Evolutionary conservation across 129 eudicot species (phyloP).

Genomic region (Saposhnikovia divaricata): DNA sequence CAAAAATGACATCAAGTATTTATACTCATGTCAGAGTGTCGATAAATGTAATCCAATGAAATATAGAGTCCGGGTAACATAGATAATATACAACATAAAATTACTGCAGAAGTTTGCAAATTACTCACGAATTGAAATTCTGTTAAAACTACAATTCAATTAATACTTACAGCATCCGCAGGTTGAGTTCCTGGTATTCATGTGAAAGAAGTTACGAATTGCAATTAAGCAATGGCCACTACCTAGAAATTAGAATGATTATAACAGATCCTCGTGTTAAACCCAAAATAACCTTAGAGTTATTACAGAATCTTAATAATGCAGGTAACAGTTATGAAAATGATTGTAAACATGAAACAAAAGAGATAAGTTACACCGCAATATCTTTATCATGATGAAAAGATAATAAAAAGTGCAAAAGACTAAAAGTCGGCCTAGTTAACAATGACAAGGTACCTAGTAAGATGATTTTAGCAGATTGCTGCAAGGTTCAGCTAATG

Average conservation of each 20-base stretch:
- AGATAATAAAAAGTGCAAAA: background rate
- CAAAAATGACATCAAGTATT: background rate
- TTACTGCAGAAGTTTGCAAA: background rate
- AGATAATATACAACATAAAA: background rate
- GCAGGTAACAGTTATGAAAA: slow-evolving; percentile 1
- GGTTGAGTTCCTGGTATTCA: background rate
- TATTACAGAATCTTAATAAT: background rate
- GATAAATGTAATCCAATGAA: background rate
- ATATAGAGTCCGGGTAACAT: background rate
- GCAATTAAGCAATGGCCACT: background rate
- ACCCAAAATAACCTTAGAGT: background rate
- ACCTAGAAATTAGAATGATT: background rate
- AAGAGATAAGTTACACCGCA: slow-evolving; percentile 2
- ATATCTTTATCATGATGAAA: slow-evolving; percentile 12
- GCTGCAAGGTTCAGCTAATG: background rate
- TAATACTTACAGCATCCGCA: background rate
- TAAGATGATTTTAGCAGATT: slow-evolving; percentile 10
- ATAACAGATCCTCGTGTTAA: background rate
- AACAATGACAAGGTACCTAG: slow-evolving; percentile 3
- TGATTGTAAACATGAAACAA: background rate
- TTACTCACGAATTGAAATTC: background rate
- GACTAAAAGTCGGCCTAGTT: background rate
- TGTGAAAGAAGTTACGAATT: background rate
- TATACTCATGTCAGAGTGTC: background rate
- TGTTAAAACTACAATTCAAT: background rate